phyloP scores from a whole-genome alignment of 2,329 filamentous ascomycete species.

The Fusarium luffae region DNA sequence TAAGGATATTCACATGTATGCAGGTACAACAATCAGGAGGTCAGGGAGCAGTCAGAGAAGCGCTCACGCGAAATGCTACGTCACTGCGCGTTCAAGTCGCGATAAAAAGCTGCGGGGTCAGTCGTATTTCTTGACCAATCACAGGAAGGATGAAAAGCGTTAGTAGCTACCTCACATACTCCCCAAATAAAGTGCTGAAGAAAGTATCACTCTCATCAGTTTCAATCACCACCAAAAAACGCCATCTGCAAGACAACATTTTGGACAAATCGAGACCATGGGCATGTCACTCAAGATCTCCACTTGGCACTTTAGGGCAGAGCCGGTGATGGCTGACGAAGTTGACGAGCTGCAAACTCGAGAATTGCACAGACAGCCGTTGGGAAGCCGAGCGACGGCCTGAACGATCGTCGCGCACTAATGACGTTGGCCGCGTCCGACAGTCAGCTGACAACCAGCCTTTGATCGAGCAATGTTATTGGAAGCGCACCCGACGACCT shows the following conservation, averaged over 20 bases:
- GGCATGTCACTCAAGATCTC: not conserved
- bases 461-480: not conserved
- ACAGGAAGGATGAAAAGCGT: rapidly evolving
- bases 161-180: not conserved
- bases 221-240: rapidly evolving
- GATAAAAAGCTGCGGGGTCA: not conserved
- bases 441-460: not conserved
- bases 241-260: not conserved
- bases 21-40: not conserved
- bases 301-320: not conserved
- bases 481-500: not conserved
- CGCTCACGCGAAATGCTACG: not conserved
- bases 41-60: rapidly evolving
- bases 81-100: not conserved
- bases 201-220: not conserved
- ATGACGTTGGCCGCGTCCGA: not conserved
- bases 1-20: not conserved
- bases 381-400: not conserved
- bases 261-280: not conserved
- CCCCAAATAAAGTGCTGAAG: rapidly evolving
- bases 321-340: not conserved
- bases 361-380: not conserved
- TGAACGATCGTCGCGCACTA: not conserved
- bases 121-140: rapidly evolving
- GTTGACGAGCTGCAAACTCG: not conserved